These are phyloP conservation scores for Digitaria exilis DNA, from an alignment of 202 grass and related monocot species.

Conservation along the genomic window DNA sequence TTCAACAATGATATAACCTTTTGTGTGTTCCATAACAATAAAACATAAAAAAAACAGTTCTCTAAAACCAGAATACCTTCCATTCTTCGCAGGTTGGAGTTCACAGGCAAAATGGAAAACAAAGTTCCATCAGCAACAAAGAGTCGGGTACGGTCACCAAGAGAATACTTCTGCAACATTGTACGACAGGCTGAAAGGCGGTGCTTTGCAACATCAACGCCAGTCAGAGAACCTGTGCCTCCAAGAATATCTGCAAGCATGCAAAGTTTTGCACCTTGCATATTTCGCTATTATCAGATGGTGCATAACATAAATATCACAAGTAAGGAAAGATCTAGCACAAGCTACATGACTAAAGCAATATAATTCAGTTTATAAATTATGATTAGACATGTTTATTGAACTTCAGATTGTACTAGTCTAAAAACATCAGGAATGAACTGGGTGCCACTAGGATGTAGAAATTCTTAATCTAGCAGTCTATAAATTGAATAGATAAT, in stretches of 20 bases:
- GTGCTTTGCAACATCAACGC: constrained; percentile 86
- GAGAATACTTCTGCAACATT: constrained; percentile 91
- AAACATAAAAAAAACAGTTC: neutral
- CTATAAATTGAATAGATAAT: neutral
- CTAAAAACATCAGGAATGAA: constrained; percentile 11
- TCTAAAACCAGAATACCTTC: constrained; percentile 32
- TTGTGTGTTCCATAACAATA: constrained; percentile 2
- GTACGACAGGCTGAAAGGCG: constrained; percentile 89
- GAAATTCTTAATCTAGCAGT: neutral
- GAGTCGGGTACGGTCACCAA: constrained; percentile 76
- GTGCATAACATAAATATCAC: constrained; percentile 16
- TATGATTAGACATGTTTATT: constrained; percentile 1
- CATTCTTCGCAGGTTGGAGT: constrained; percentile 24
- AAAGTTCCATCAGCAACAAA: constrained; percentile 92
- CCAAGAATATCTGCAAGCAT: constrained; percentile 91
- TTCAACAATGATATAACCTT: neutral
- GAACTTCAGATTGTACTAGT: constrained; percentile 17
- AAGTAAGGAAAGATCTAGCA: constrained; percentile 21
- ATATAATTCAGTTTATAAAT: neutral
- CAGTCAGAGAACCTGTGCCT: constrained; percentile 78
- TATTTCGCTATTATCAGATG: neutral
- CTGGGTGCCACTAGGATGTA: neutral
- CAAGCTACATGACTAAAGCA: neutral
- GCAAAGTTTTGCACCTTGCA: constrained; percentile 93
- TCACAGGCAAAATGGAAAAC: constrained; percentile 78